A percentile compares a stretch with the other conserved stretches of the same genome.
These are phyloP conservation scores for Bisporella sp. DNA, from an alignment of 2,329 filamentous ascomycete species.

Conservation along the genomic window DNA sequence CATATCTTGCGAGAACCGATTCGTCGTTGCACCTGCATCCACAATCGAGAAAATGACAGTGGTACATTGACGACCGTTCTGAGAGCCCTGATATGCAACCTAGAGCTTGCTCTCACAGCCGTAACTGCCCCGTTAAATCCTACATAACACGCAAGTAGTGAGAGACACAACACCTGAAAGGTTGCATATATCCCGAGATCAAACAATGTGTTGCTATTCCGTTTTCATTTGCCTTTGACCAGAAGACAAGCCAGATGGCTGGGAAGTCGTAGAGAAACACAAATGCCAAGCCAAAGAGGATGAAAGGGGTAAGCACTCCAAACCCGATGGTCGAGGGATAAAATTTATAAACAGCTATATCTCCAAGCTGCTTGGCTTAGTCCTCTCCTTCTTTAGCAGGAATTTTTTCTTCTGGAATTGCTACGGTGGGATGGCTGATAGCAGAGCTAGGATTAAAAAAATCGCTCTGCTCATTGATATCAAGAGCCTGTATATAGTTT, in stretches of 20 bases:
- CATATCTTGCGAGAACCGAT: constrained; percentile 21
- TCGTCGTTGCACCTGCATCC: constrained; percentile 12
- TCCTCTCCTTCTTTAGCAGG: constrained; percentile 14
- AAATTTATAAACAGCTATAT: constrained; percentile 17
- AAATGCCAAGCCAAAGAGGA: constrained; percentile 13
- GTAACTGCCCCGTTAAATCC: constrained; percentile 16
- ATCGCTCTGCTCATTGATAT: constrained; percentile 22
- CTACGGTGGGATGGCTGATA: not conserved
- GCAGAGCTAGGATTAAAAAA: constrained; percentile 2
- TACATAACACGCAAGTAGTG: constrained; percentile 14
- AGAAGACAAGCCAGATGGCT: constrained; percentile 17
- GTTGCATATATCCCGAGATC: constrained; percentile 23
- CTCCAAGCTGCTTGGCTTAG: not conserved
- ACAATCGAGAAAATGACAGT: constrained; percentile 12
- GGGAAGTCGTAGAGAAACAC: constrained; percentile 22
- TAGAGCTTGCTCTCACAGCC: constrained; percentile 14
- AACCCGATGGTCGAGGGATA: constrained; percentile 13
- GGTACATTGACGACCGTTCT: constrained; percentile 12
- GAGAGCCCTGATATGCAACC: constrained; percentile 19
- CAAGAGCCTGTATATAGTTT: constrained; percentile 24
- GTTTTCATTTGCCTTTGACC: constrained; percentile 17
- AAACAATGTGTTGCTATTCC: constrained; percentile 16
- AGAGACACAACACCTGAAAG: constrained; percentile 20
- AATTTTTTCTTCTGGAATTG: constrained; percentile 21
- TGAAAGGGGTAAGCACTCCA: constrained; percentile 5